phyloP scores from a whole-genome alignment of 179 eudicot genomes.

The Actinidia arguta region DNA sequence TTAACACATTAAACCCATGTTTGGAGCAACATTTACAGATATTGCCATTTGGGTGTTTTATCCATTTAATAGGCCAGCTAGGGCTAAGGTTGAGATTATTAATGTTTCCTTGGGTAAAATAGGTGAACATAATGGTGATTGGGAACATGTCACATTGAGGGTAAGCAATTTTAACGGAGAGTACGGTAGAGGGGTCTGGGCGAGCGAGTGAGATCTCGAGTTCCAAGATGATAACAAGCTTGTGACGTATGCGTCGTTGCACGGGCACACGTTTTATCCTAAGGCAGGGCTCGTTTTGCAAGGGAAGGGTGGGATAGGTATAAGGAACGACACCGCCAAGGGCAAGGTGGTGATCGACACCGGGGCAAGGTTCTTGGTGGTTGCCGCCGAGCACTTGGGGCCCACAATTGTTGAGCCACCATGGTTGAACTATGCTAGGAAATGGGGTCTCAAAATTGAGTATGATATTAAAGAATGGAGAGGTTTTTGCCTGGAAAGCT shows the following conservation, averaged over 20 bases:
- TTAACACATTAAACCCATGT: slow-evolving; percentile 63
- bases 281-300: slow-evolving; percentile 50
- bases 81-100: slow-evolving; percentile 49
- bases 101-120: slow-evolving; percentile 53
- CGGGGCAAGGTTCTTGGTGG: slow-evolving; percentile 35
- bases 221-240: slow-evolving; percentile 46
- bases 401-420: slow-evolving; percentile 42
- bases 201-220: slow-evolving; percentile 46
- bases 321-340: slow-evolving; percentile 57
- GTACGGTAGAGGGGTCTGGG: slow-evolving; percentile 61
- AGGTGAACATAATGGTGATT: slow-evolving; percentile 75
- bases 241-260: slow-evolving; percentile 51
- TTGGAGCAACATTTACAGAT: slow-evolving; percentile 68
- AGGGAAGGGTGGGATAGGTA: slow-evolving; percentile 44
- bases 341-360: slow-evolving; percentile 48
- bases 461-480: slow-evolving; percentile 43
- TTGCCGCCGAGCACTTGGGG: slow-evolving; percentile 52
- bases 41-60: slow-evolving; percentile 66
- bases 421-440: slow-evolving; percentile 58
- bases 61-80: slow-evolving; percentile 73
- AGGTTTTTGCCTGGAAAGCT: slow-evolving; percentile 35
- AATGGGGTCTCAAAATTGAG: slow-evolving; percentile 66
- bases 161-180: slow-evolving; percentile 71
- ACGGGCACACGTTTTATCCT: slow-evolving; percentile 60
- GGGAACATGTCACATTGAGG: slow-evolving; percentile 79